Evolutionary conservation across 2,329 filamentous ascomycete genomes (phyloP).

Genomic region (Fusarium algeriense): DNA sequence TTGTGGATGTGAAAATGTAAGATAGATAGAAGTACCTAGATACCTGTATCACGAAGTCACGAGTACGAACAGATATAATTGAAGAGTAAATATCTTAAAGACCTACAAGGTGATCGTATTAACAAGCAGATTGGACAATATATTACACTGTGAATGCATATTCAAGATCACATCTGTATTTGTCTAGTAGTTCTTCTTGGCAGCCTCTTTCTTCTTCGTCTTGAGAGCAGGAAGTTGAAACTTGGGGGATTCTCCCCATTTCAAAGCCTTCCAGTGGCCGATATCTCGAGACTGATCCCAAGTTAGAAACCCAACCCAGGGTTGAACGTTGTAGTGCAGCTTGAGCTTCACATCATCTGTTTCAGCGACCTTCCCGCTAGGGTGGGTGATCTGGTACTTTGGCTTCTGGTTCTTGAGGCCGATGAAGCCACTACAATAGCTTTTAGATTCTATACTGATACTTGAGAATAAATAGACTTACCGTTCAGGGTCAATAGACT

Average conservation of each 20-base stretch:
- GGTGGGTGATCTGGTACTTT: conserved; percentile 98
- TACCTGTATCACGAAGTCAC: conserved; percentile 44
- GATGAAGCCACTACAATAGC: conserved; percentile 71
- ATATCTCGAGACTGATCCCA: conserved; percentile 76
- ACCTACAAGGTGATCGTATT: not conserved
- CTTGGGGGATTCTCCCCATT: conserved; percentile 71
- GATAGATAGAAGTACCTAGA: conserved; percentile 37
- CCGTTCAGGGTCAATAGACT: conserved; percentile 70
- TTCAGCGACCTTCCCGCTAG: conserved; percentile 81
- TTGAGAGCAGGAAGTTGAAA: conserved; percentile 77
- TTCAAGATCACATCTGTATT: not conserved
- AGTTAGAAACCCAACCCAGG: conserved; percentile 89
- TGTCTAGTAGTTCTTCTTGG: conserved; percentile 39
- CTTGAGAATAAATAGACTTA: conserved; percentile 47
- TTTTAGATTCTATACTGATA: conserved; percentile 15
- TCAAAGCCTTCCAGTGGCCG: conserved; percentile 73
- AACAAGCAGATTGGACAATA: conserved; percentile 37
- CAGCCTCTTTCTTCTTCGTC: conserved; percentile 60
- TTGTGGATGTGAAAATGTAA: conserved; percentile 35
- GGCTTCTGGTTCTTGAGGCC: conserved; percentile 86
- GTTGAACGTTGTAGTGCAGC: conserved; percentile 96
- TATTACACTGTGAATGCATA: conserved; percentile 25
- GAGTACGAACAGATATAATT: conserved; percentile 28
- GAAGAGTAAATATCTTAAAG: not conserved
- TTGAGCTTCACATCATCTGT: conserved; percentile 80